These are phyloP conservation scores for Climacium dendroides DNA, from an alignment of 225 moss, liverwort and hornwort genomes.

Conservation along the genomic window DNA sequence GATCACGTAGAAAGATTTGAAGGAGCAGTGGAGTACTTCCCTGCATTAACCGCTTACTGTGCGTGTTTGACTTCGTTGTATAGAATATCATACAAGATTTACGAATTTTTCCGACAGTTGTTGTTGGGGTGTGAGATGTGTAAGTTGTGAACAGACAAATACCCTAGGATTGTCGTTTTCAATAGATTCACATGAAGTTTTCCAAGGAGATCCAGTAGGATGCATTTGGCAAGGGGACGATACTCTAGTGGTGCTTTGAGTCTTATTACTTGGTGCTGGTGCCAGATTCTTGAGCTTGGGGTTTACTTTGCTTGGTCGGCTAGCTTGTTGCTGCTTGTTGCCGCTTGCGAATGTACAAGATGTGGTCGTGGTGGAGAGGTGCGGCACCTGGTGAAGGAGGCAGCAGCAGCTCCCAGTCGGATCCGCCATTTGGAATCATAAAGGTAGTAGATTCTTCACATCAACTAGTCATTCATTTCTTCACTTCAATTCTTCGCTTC, in stretches of 20 bases:
- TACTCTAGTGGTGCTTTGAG: not conserved
- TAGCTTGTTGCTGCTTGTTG: not conserved
- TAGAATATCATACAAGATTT: too few relatives aligned
- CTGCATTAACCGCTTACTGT: not conserved
- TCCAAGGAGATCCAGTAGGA: not conserved
- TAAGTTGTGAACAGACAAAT: not conserved
- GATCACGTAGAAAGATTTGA: not conserved
- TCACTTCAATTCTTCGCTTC: too few relatives aligned
- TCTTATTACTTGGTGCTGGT: not conserved
- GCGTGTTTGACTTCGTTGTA: not conserved
- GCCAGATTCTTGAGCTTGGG: not conserved
- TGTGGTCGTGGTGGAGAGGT: not conserved
- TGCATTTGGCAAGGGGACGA: not conserved
- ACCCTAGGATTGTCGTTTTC: not conserved
- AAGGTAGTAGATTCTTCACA: not conserved
- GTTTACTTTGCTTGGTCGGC: not conserved
- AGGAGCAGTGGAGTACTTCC: not conserved
- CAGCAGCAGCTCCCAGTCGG: not conserved
- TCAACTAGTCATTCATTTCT: not conserved
- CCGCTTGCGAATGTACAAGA: not conserved
- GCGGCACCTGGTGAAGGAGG: not conserved
- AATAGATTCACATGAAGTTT: not conserved
- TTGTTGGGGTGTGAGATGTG: not conserved
- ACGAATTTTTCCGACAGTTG: not conserved
- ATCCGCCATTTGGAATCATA: not conserved